Evolutionary conservation across 176 grass and related monocot genomes (phyloP).

Genomic region (Triticum aestivum): IWGSC_CS_RefSeq_v2.1 NC_057807.1:536581768-536582267

Average conservation of each 20-base stretch:
- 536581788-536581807: slow-evolving; percentile 17
- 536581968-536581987: slow-evolving; percentile 33
- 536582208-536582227: too few species aligned
- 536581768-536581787: not conserved
- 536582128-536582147: not conserved
- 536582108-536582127: not conserved
- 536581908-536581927: not conserved
- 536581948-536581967: not conserved
- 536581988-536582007: not conserved
- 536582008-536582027: not conserved
- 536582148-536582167: not conserved
- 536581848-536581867: slow-evolving; percentile 20
- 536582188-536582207: not conserved
- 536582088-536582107: slow-evolving; percentile 23
- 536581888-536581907: not conserved
- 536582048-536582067: not conserved
- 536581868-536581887: not conserved
- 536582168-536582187: too few species aligned
- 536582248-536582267: too few species aligned
- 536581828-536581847: not conserved
- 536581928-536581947: not conserved
- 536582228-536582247: too few species aligned
- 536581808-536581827: not conserved
- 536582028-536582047: not conserved
- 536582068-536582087: slow-evolving; percentile 6